Conservation (phyloP, 768 basidiomycete species). For the Boletus sp. region DNA sequence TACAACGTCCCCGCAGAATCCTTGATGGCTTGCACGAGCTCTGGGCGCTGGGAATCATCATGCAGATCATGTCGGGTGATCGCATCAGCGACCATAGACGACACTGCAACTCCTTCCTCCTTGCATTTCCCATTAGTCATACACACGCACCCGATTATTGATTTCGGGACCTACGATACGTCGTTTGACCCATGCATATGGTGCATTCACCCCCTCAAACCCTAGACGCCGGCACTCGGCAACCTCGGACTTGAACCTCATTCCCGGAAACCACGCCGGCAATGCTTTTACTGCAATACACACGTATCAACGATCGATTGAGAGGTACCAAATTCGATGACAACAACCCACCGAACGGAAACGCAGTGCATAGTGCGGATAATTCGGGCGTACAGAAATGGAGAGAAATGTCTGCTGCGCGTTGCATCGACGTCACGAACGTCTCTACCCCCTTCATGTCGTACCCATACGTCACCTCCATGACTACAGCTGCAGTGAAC, state of each 20-base stretch:
- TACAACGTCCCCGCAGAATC: constrained; percentile 17
- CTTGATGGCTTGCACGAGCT: constrained; percentile 13
- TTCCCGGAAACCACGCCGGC: no score
- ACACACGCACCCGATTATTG: no score
- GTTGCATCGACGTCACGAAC: constrained; percentile 6
- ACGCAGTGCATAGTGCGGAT: not conserved
- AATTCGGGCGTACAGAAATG: not conserved
- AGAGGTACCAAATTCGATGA: no score
- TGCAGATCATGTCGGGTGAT: constrained; percentile 3
- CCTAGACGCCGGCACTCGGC: no score
- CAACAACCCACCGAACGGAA: constrained; percentile 13
- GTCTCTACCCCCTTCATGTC: constrained; percentile 3
- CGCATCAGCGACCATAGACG: not conserved
- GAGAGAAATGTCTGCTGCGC: constrained; percentile 1
- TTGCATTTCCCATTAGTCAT: no score
- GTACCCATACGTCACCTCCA: constrained; percentile 19
- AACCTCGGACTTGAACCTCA: no score
- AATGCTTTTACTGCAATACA: no score
- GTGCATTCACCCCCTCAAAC: no score
- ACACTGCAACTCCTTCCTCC: no score
- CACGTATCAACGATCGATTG: no score
- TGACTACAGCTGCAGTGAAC: not conserved
- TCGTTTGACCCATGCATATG: no score
- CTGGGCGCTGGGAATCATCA: not conserved
- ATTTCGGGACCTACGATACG: no score